A percentile compares a stretch with the other conserved stretches of the same genome.
These are phyloP conservation scores for Rhodotorula babjevae DNA, from an alignment of 768 basidiomycete genomes.

Conservation along the genomic window DNA sequence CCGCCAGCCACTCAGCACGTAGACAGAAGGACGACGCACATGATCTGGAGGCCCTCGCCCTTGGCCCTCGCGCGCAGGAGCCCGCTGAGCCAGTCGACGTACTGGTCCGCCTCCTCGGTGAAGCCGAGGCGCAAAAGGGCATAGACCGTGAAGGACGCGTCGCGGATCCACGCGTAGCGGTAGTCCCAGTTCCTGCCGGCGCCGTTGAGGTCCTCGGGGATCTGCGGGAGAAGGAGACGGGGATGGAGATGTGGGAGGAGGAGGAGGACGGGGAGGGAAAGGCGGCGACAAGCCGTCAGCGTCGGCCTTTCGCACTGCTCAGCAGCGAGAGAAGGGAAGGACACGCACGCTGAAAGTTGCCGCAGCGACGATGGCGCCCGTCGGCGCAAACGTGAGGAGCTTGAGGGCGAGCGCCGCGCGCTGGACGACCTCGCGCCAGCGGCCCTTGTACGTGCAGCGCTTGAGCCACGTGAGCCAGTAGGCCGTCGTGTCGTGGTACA, in stretches of 20 bases:
- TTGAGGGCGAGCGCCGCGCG: constrained; percentile 91
- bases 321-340: no score
- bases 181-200: constrained; percentile 46
- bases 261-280: no score
- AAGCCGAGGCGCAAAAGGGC: constrained; percentile 89
- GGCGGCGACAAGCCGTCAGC: no score
- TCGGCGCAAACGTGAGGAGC: constrained; percentile 39
- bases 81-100: constrained; percentile 38
- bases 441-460: constrained; percentile 80
- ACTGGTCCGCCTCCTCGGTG: constrained; percentile 75
- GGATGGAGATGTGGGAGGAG: no score
- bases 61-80: constrained; percentile 31
- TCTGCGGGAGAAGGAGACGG: constrained; percentile 43
- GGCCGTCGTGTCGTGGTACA: constrained; percentile 59
- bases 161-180: constrained; percentile 60
- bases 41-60: constrained; percentile 93
- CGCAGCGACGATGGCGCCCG: constrained; percentile 86
- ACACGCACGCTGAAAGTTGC: constrained; percentile 66
- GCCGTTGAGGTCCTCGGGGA: constrained; percentile 59
- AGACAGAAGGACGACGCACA: constrained; percentile 51
- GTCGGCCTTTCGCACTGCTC: no score
- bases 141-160: constrained; percentile 91
- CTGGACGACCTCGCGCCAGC: constrained; percentile 93
- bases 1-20: no score
- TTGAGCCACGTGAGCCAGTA: constrained; percentile 89